These are phyloP conservation scores for Epichloe bromicola DNA, from an alignment of 2,329 filamentous ascomycete genomes.

Conservation along the genomic window DNA sequence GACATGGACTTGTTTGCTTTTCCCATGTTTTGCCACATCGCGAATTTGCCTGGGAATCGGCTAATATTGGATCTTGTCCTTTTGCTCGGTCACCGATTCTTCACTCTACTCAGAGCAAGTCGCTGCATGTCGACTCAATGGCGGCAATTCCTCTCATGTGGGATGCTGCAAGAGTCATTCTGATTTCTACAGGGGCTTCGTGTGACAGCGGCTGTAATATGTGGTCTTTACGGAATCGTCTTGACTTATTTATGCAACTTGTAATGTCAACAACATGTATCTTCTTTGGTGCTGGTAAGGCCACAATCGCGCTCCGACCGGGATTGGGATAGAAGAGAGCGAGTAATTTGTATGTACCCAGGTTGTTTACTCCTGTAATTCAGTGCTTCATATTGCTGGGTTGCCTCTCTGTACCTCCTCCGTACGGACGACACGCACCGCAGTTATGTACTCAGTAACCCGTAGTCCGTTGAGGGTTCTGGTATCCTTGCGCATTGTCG, in stretches of 20 bases:
- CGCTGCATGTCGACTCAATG: background rate
- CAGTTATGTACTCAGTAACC: too few species aligned
- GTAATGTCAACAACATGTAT: too few species aligned
- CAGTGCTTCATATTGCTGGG: too few species aligned
- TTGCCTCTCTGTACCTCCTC: too few species aligned
- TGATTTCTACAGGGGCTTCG: background rate
- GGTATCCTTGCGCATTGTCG: background rate
- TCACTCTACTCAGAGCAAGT: background rate
- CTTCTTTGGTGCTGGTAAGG: too few species aligned
- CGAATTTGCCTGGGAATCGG: background rate
- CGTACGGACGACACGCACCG: too few species aligned
- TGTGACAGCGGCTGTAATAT: background rate
- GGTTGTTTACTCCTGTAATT: too few species aligned
- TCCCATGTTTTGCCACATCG: slow-evolving; percentile 5
- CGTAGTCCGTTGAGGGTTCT: background rate
- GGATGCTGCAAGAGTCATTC: background rate
- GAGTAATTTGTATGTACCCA: too few species aligned
- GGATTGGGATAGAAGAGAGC: too few species aligned
- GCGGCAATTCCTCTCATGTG: background rate
- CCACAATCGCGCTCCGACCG: too few species aligned
- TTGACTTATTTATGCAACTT: background rate
- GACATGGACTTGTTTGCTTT: slow-evolving; percentile 4
- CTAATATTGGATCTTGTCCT: background rate
- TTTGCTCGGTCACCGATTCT: background rate
- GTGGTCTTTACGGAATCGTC: background rate